phyloP scores from a whole-genome alignment of 345 rosid genomes.

The Gossypium australe region DNA sequence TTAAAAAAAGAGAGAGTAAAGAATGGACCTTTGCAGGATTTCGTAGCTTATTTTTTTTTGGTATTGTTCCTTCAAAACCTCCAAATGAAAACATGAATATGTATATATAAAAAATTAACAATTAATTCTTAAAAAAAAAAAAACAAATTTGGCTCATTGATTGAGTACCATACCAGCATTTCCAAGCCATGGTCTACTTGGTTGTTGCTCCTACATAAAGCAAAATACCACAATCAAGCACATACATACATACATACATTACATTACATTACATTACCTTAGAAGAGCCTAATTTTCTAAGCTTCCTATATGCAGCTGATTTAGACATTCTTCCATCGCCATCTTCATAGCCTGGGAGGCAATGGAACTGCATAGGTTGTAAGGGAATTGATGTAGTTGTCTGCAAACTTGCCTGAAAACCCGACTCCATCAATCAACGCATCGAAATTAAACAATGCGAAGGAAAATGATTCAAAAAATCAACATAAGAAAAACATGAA shows the following conservation, averaged over 20 bases:
- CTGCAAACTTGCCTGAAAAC: background rate
- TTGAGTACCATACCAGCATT: background rate
- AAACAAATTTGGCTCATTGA: background rate
- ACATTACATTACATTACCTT: background rate
- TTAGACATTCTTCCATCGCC: background rate
- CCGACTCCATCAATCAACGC: background rate
- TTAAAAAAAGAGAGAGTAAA: too few relatives aligned
- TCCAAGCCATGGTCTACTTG: background rate
- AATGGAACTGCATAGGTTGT: background rate
- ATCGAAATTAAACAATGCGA: background rate
- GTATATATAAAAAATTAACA: background rate
- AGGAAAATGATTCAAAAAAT: background rate
- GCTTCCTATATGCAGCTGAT: background rate
- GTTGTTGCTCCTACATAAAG: background rate
- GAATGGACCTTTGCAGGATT: background rate
- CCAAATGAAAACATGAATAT: background rate
- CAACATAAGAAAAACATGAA: background rate
- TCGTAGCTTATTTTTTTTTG: background rate
- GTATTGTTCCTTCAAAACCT: background rate
- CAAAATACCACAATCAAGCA: background rate
- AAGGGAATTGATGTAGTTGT: background rate
- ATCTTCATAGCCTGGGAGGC: background rate
- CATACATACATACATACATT: background rate
- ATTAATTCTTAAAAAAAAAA: background rate
- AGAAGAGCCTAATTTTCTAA: background rate